Evolutionary conservation across 106 monocot species (phyloP), one percentile per base, ranked within the genome.

Genomic region (Hemerocallis citrina): DNA sequence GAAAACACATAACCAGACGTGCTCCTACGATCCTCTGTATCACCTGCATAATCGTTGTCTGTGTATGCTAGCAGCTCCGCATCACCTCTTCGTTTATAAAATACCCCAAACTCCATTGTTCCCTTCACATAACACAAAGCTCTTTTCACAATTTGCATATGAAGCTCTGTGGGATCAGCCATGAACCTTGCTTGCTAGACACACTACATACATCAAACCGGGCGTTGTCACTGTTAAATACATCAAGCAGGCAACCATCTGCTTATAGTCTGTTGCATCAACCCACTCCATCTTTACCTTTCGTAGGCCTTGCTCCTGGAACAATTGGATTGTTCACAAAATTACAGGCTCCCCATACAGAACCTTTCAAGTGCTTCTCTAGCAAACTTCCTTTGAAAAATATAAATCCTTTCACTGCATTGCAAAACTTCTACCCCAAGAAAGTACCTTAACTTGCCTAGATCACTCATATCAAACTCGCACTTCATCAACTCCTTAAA

Each of bases 181-280:
- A 54, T 54, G 30, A 11, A 54, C 24, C 54, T n/a, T 54, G 16
- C 54, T 54, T 4, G 29, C 16, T 12, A 54, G 2, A 3, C 54
- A 7, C 7, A 54, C 54, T 1, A 7, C 22, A 54, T 28, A 29
- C 20, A 54, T 22, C 7, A 74, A 40, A 34, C 67, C 60, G 19
- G 67, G 74, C 37, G 67, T 67, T 67, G 60, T 74, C 14, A 34
- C 34, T 25, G 58, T 59, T 6, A 66, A 21, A 44, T 74, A 74
- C 66, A 66, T 47, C 23, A 74, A 67, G 16, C 48, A 33, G 1
- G 67, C 67, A 29, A 67, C 41, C 8, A 66, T n/a, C n/a, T n/a
- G n/a, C n/a, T 59, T 73, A 58, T 65, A 73, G 35, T n/a, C 43
- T 21, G 69, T 69, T 38, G 20, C 7, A 21, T 49, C 3, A 17